Percentiles rank a stretch among this genome's conserved stretches.
These are phyloP conservation scores for Eremomyces bilateralis DNA, from an alignment of 495 filamentous ascomycete species.

Conservation along the genomic window DNA sequence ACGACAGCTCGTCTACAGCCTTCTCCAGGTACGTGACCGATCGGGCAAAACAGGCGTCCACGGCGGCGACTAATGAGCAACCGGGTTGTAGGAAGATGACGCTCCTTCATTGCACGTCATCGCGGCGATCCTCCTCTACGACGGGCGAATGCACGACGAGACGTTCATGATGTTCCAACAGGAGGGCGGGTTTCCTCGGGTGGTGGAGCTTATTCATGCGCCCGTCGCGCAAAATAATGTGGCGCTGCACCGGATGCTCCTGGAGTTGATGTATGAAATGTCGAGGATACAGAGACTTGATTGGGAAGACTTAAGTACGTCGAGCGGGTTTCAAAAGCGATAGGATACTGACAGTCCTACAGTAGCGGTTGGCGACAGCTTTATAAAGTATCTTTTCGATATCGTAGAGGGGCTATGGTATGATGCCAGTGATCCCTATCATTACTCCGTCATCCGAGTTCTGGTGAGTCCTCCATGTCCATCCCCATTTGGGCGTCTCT, in stretches of 20 bases:
- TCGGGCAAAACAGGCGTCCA: background rate
- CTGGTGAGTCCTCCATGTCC: slow-evolving; percentile 33
- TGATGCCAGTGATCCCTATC: slow-evolving; percentile 84
- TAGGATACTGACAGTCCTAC: slow-evolving; percentile 7
- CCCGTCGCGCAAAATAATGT: slow-evolving; percentile 28
- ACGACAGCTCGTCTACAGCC: slow-evolving; percentile 73
- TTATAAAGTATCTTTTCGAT: slow-evolving; percentile 63
- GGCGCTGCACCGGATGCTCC: slow-evolving; percentile 54
- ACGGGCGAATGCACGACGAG: slow-evolving; percentile 56
- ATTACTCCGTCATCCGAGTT: slow-evolving; percentile 86
- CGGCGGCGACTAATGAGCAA: background rate
- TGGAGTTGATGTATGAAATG: slow-evolving; percentile 94
- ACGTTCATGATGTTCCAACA: slow-evolving; percentile 72
- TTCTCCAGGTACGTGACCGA: slow-evolving; percentile 47
- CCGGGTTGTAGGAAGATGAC: slow-evolving; percentile 68
- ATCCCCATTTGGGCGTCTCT: background rate
- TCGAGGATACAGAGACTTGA: slow-evolving; percentile 71
- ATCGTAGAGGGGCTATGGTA: slow-evolving; percentile 78
- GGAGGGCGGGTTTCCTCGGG: slow-evolving; percentile 60
- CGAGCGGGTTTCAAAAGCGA: background rate
- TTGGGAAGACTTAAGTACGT: slow-evolving; percentile 51
- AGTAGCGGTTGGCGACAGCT: slow-evolving; percentile 60
- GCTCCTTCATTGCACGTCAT: slow-evolving; percentile 58
- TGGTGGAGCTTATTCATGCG: slow-evolving; percentile 60
- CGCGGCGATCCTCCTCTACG: slow-evolving; percentile 70